Evolutionary conservation across 352 stramenopile species (phyloP).

Genomic region (Globisporangium canariense): DNA sequence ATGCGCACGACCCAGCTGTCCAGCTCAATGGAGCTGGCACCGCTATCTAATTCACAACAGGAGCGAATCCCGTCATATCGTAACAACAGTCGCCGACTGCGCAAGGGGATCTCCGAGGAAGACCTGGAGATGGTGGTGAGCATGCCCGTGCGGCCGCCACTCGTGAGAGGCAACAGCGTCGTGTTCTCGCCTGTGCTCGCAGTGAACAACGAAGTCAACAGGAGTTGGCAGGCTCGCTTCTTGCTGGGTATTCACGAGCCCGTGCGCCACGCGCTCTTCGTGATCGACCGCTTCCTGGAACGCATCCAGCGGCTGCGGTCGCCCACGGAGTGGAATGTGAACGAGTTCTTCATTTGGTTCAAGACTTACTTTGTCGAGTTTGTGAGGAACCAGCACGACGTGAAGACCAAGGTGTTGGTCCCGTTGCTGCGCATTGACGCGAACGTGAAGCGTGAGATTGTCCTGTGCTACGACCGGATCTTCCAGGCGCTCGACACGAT

Average conservation of each 20-base stretch:
- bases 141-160: slow-evolving; percentile 41
- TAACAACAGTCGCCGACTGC: slow-evolving; percentile 23
- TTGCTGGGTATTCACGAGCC: slow-evolving; percentile 75
- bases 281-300: slow-evolving; percentile 80
- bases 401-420: slow-evolving; percentile 63
- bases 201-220: slow-evolving; percentile 39
- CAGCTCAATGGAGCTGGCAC: slow-evolving; percentile 9
- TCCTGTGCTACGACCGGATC: slow-evolving; percentile 60
- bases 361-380: slow-evolving; percentile 81
- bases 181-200: slow-evolving; percentile 74
- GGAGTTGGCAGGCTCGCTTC: slow-evolving; percentile 76
- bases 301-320: slow-evolving; percentile 44
- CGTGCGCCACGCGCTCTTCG: slow-evolving; percentile 73
- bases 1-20: slow-evolving; percentile 10
- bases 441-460: slow-evolving; percentile 59
- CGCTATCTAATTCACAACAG: not conserved
- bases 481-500: slow-evolving; percentile 59
- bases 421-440: slow-evolving; percentile 63
- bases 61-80: not conserved
- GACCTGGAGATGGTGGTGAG: slow-evolving; percentile 39
- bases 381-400: slow-evolving; percentile 62
- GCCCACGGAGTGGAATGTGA: slow-evolving; percentile 47
- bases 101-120: slow-evolving; percentile 34
- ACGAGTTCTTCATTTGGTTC: slow-evolving; percentile 81
- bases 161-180: slow-evolving; percentile 34